Conservation (phyloP, 805 yeast species). For the Lachancea sp. region DNA sequence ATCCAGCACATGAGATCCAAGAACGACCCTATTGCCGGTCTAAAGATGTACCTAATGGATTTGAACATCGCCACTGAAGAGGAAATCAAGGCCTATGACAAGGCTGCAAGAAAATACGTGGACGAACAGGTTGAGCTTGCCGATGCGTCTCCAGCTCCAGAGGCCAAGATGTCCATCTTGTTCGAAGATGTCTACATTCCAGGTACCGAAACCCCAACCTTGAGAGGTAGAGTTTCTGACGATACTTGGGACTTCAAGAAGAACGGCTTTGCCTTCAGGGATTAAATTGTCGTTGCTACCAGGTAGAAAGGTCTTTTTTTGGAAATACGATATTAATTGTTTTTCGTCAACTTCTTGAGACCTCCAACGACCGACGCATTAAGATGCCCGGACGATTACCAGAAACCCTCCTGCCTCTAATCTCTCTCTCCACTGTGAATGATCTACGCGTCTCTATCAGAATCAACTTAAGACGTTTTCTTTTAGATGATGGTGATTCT, state of each 20-base stretch:
- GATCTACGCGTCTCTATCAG: not conserved
- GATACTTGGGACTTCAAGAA: constrained; percentile 81
- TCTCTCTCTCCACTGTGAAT: not conserved
- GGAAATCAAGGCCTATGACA: constrained; percentile 90
- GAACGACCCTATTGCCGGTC: constrained; percentile 96
- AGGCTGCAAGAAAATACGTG: constrained; percentile 91
- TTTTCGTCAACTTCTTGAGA: no score
- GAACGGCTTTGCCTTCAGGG: constrained; percentile 37
- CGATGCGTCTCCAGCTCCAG: constrained; percentile 91
- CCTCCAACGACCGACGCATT: no score
- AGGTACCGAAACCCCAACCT: constrained; percentile 85
- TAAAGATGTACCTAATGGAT: constrained; percentile 80
- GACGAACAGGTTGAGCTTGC: constrained; percentile 93
- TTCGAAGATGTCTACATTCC: constrained; percentile 95
- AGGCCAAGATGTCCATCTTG: constrained; percentile 87
- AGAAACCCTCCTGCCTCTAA: no score
- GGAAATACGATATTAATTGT: no score
- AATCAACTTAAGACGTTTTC: no score
- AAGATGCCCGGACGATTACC: no score
- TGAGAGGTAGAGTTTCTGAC: constrained; percentile 95
- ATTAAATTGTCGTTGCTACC: constrained; percentile 14
- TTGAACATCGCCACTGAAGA: constrained; percentile 85
- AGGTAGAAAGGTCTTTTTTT: no score
- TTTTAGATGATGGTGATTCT: not conserved
- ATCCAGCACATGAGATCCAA: constrained; percentile 98